phyloP scores from a whole-genome alignment of 139 green algal genomes.

The Chlamydomonas applanata region DNA sequence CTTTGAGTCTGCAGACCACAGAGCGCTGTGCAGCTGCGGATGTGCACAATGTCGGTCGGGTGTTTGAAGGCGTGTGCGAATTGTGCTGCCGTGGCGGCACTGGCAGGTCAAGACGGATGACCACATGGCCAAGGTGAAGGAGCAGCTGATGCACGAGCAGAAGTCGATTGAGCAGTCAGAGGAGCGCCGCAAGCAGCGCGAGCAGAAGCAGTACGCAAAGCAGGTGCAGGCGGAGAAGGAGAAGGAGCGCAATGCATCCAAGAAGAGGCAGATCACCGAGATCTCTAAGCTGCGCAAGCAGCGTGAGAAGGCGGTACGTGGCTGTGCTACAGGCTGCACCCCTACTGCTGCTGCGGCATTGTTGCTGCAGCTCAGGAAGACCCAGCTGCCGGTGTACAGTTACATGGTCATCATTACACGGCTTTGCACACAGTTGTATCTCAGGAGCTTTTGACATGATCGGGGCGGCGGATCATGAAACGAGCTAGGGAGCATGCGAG shows the following conservation, averaged over 20 bases:
- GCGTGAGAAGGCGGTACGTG: conserved; percentile 52
- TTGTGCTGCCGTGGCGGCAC: too few relatives aligned
- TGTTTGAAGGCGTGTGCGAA: too few relatives aligned
- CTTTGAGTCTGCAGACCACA: too few relatives aligned
- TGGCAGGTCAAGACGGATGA: conserved; percentile 93
- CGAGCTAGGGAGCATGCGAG: too few relatives aligned
- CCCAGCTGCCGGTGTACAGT: not conserved
- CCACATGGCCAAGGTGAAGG: conserved; percentile 91
- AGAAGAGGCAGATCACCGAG: conserved; percentile 81
- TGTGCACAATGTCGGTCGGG: too few relatives aligned
- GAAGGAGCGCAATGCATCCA: conserved; percentile 79
- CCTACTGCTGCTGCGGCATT: not conserved
- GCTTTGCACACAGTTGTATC: not conserved
- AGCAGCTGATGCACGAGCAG: conserved; percentile 87
- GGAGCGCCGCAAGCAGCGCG: conserved; percentile 82
- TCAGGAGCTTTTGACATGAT: not conserved
- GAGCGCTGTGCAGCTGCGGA: too few relatives aligned
- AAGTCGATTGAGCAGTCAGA: conserved; percentile 74
- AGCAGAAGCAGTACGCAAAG: conserved; percentile 91
- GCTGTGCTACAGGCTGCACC: not conserved
- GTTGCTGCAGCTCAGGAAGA: not conserved
- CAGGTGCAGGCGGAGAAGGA: conserved; percentile 82
- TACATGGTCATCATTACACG: not conserved
- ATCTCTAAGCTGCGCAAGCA: conserved; percentile 73
- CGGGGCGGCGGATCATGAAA: too few relatives aligned